Conservation (phyloP, 371 early-diverging fungal genomes). For the Lichtheimia ramosa region DNA sequence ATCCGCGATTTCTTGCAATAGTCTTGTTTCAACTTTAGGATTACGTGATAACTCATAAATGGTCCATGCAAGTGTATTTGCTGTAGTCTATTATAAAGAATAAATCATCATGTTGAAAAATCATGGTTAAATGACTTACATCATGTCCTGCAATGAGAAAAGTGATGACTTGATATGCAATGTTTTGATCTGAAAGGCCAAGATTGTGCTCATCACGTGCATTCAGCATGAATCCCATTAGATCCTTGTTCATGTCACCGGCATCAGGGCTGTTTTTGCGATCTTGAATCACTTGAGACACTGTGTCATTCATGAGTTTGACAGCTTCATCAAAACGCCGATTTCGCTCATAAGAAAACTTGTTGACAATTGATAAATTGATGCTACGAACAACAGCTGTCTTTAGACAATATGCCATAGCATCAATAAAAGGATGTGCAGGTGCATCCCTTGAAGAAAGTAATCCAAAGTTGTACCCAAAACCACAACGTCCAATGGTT, state of each 20-base stretch:
- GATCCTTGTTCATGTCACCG: conserved; percentile 39
- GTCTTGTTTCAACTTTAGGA: conserved; percentile 43
- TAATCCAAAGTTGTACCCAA: conserved; percentile 58
- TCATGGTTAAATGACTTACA: conserved; percentile 3
- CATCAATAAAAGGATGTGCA: conserved; percentile 48
- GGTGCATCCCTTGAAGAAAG: conserved; percentile 37
- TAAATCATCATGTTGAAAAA: too few species aligned
- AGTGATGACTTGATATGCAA: conserved; percentile 61
- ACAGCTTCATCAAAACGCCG: conserved; percentile 32
- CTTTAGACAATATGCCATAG: conserved; percentile 50
- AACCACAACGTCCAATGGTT: conserved; percentile 59
- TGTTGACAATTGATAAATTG: conserved; percentile 41
- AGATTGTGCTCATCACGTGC: conserved; percentile 42
- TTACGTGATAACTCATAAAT: conserved; percentile 41
- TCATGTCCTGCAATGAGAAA: conserved; percentile 62
- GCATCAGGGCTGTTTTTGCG: conserved; percentile 38
- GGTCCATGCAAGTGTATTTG: conserved; percentile 53
- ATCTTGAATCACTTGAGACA: conserved; percentile 36
- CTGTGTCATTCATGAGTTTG: conserved; percentile 39
- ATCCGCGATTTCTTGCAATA: conserved; percentile 56
- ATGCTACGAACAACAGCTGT: conserved; percentile 20
- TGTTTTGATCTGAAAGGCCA: conserved; percentile 47
- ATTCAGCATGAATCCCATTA: conserved; percentile 61
- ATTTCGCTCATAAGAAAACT: conserved; percentile 42
- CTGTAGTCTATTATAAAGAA: conserved; percentile 20